Percentiles rank a stretch among this genome's conserved stretches.
Conservation (phyloP, 441 rosid genomes). For the Hura crepitans region DNA sequence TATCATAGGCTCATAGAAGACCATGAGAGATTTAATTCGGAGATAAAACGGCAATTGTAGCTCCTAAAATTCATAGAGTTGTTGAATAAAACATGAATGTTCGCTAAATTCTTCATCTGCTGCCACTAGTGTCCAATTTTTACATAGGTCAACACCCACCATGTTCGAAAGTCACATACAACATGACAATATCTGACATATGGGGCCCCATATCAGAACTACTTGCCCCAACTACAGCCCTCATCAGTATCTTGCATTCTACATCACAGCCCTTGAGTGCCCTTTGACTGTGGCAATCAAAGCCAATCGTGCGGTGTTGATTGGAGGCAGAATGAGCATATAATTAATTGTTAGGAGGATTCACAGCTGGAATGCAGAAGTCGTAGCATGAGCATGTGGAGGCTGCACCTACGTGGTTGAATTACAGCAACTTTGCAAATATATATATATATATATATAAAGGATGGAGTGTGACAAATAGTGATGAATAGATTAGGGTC, state of each 20-base stretch:
- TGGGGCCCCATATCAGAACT: constrained; percentile 20
- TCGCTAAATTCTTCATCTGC: constrained; percentile 12
- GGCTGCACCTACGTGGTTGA: constrained; percentile 25
- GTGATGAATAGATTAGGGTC: constrained; percentile 19
- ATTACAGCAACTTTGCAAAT: not conserved
- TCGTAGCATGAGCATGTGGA: constrained; percentile 9
- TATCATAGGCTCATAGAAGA: not conserved
- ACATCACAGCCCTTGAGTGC: constrained; percentile 6
- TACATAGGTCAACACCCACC: constrained; percentile 40
- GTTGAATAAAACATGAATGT: constrained; percentile 22
- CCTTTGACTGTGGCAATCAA: not conserved
- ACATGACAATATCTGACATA: constrained; percentile 18
- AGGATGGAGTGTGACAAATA: constrained; percentile 18
- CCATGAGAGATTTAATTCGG: not conserved
- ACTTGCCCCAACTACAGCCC: not conserved
- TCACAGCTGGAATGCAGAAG: constrained; percentile 33
- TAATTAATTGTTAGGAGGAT: too few relatives aligned
- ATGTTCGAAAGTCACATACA: constrained; percentile 19
- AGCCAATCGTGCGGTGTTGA: not conserved
- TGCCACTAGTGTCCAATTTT: too few relatives aligned
- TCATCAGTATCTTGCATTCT: not conserved
- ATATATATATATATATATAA: not conserved
- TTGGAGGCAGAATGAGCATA: constrained; percentile 2
- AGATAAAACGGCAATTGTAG: not conserved
- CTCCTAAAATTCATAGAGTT: constrained; percentile 24